These are phyloP conservation scores for Rhodomyrtus tomentosa DNA, from an alignment of 345 rosid genomes.

Conservation along the genomic window DNA sequence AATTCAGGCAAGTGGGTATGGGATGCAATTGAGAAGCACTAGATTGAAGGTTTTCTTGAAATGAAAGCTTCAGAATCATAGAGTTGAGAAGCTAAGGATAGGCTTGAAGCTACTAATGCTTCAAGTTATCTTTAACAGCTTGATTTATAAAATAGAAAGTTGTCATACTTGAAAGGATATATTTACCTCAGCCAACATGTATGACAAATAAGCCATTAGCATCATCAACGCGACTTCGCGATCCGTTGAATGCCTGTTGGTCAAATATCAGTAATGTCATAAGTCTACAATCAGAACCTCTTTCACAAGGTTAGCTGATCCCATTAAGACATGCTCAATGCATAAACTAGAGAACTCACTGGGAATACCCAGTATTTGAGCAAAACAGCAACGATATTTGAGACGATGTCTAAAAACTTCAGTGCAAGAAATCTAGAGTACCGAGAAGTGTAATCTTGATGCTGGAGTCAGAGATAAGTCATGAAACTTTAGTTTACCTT, in stretches of 20 bases:
- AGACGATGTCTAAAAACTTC: background rate
- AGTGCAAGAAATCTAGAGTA: background rate
- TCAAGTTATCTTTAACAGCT: background rate
- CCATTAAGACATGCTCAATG: background rate
- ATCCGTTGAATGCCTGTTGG: constrained; percentile 55
- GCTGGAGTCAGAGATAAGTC: background rate
- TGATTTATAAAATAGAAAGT: background rate
- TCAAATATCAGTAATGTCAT: background rate
- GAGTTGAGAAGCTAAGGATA: background rate
- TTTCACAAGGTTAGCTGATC: background rate
- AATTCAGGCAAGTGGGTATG: background rate
- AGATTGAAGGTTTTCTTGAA: background rate
- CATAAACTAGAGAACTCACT: background rate
- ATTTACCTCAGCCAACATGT: constrained; percentile 62
- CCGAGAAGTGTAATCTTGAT: background rate
- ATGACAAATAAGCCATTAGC: constrained; percentile 62
- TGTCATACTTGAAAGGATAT: background rate
- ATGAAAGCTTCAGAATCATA: background rate
- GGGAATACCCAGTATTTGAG: background rate
- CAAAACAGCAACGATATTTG: background rate
- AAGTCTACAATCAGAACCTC: background rate
- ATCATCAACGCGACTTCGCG: constrained; percentile 62
- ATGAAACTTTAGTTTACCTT: constrained; percentile 24
- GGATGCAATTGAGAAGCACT: background rate
- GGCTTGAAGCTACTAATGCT: background rate